These are phyloP conservation scores for Comarum palustre DNA, from an alignment of 306 rosid genomes.

Conservation along the genomic window DNA sequence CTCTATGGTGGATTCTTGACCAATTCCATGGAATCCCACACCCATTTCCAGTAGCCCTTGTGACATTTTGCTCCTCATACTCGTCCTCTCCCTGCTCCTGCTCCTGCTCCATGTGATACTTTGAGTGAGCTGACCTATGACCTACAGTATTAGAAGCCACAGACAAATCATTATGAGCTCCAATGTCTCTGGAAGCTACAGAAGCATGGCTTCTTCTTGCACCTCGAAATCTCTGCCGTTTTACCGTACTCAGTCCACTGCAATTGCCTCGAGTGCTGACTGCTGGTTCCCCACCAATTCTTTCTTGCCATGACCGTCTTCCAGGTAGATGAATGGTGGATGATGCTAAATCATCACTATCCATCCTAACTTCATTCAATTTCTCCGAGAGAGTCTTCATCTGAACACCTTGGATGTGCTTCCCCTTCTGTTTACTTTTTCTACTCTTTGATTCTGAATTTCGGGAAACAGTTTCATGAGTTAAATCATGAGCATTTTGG, in stretches of 20 bases:
- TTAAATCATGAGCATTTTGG: conserved; percentile 44
- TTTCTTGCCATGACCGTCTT: conserved; percentile 52
- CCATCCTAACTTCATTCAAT: conserved; percentile 59
- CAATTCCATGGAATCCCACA: conserved; percentile 99
- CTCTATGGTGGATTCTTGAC: conserved; percentile 94
- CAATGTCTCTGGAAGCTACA: conserved; percentile 66
- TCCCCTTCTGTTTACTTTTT: conserved; percentile 63
- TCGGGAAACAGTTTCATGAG: conserved; percentile 54
- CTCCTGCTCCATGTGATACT: conserved; percentile 65
- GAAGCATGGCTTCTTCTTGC: conserved; percentile 61
- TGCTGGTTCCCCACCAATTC: conserved; percentile 54
- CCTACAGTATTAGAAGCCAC: conserved; percentile 85
- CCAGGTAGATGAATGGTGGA: conserved; percentile 60
- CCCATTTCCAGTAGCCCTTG: conserved; percentile 81
- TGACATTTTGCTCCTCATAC: conserved; percentile 54
- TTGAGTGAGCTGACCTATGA: conserved; percentile 53
- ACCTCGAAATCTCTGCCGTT: conserved; percentile 73
- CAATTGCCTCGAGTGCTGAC: conserved; percentile 50
- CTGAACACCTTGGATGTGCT: conserved; percentile 50
- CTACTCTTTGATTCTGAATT: conserved; percentile 64
- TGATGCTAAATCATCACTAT: conserved; percentile 76
- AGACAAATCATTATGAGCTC: conserved; percentile 72
- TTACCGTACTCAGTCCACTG: conserved; percentile 59
- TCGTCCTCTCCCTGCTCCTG: conserved; percentile 65
- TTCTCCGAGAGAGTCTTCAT: conserved; percentile 77